Conservation (phyloP, 2,329 filamentous ascomycete genomes). For the Fusarium scirpi region DNA sequence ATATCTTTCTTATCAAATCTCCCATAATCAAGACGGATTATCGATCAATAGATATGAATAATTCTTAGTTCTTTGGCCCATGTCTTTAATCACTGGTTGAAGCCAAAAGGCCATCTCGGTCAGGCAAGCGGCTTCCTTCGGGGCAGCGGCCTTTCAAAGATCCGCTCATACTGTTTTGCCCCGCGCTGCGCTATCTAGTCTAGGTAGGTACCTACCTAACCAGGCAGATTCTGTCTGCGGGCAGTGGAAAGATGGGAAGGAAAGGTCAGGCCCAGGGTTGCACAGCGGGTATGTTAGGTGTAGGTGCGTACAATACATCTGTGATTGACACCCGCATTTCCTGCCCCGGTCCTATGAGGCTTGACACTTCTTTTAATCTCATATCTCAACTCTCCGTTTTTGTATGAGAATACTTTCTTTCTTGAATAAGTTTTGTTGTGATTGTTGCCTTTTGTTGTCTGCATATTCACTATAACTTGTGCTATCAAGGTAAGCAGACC, state of each 20-base stretch:
- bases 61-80: neutral
- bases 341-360: conserved; percentile 33
- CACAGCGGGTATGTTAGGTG: neutral
- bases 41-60: neutral
- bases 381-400: conserved; percentile 2
- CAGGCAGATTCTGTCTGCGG: neutral
- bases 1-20: neutral
- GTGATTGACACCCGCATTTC: conserved; percentile 14
- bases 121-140: conserved; percentile 31
- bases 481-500: conserved; percentile 33
- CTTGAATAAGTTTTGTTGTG: neutral
- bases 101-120: conserved; percentile 1
- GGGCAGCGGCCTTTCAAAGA: conserved; percentile 45
- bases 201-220: neutral
- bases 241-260: neutral
- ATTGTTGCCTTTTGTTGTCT: neutral
- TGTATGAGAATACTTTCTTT: neutral
- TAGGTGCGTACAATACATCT: conserved; percentile 7
- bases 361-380: conserved; percentile 11
- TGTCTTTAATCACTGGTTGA: neutral
- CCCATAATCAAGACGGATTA: neutral
- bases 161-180: conserved; percentile 33
- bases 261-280: neutral
- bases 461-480: neutral
- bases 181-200: neutral